These are phyloP conservation scores for Hyphopichia homilentoma DNA, from an alignment of 805 yeast genomes.

Conservation along the genomic window DNA sequence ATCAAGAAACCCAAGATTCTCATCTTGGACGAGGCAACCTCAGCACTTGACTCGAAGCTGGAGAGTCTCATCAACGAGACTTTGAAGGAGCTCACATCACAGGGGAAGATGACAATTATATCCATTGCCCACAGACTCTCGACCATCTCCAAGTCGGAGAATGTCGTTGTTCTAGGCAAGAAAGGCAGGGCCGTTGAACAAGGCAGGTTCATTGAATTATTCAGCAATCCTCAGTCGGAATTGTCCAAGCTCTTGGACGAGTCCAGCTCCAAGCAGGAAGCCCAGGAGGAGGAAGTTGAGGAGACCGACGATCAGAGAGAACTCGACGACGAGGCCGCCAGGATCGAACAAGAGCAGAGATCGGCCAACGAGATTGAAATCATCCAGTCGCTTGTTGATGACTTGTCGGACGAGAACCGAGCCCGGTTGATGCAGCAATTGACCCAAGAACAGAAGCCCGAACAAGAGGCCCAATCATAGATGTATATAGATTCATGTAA, in stretches of 20 bases:
- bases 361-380: constrained; percentile 16
- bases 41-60: constrained; percentile 54
- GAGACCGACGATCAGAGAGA: constrained; percentile 3
- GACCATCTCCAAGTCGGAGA: constrained; percentile 42
- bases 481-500: too few relatives aligned
- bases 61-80: constrained; percentile 45
- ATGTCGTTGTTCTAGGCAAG: constrained; percentile 41
- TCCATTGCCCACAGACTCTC: constrained; percentile 44
- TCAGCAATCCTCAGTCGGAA: constrained; percentile 38
- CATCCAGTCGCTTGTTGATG: constrained; percentile 30
- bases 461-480: too few relatives aligned
- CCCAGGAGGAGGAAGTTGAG: constrained; percentile 3
- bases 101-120: constrained; percentile 40
- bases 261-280: constrained; percentile 18
- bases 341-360: constrained; percentile 12
- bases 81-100: constrained; percentile 30
- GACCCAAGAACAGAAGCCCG: constrained; percentile 12
- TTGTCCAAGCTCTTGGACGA: constrained; percentile 39
- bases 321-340: constrained; percentile 16
- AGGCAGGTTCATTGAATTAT: constrained; percentile 37
- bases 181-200: constrained; percentile 38
- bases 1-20: constrained; percentile 62
- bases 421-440: constrained; percentile 26
- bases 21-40: constrained; percentile 67
- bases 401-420: constrained; percentile 31